Conservation (phyloP, 352 stramenopile genomes). For the Pythium dissotocum region DNA sequence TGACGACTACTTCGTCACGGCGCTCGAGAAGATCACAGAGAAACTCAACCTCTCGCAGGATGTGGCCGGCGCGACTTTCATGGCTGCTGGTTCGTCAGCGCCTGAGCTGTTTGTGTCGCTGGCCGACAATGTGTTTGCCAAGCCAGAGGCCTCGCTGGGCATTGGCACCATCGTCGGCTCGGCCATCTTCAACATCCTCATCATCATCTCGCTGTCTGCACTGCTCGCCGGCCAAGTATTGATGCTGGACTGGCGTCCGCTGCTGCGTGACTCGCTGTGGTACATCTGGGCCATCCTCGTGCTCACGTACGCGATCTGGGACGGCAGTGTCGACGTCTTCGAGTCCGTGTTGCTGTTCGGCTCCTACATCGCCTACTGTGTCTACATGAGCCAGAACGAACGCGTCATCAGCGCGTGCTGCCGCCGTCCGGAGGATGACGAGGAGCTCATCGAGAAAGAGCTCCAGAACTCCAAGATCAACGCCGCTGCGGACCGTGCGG, state of each 20-base stretch:
- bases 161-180: constrained; percentile 86
- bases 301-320: constrained; percentile 59
- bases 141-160: constrained; percentile 60
- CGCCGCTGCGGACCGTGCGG: constrained; percentile 17
- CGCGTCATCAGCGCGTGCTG: constrained; percentile 56
- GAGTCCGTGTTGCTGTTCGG: constrained; percentile 68
- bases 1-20: constrained; percentile 87
- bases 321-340: constrained; percentile 55
- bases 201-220: constrained; percentile 84
- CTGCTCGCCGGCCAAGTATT: constrained; percentile 65
- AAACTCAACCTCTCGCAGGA: constrained; percentile 62
- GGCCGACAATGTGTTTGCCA: constrained; percentile 77
- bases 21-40: constrained; percentile 80
- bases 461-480: constrained; percentile 22
- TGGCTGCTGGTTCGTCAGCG: constrained; percentile 79
- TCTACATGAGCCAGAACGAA: constrained; percentile 76
- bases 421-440: constrained; percentile 41
- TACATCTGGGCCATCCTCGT: constrained; percentile 66
- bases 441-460: constrained; percentile 15
- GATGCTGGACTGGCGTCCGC: constrained; percentile 68
- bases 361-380: constrained; percentile 70
- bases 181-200: constrained; percentile 87
- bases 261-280: constrained; percentile 81
- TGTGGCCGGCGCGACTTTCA: constrained; percentile 82
- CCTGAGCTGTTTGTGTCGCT: constrained; percentile 82